Evolutionary conservation across 2,329 filamentous ascomycete species (phyloP).

Genomic region (Didymella pinodella): DNA sequence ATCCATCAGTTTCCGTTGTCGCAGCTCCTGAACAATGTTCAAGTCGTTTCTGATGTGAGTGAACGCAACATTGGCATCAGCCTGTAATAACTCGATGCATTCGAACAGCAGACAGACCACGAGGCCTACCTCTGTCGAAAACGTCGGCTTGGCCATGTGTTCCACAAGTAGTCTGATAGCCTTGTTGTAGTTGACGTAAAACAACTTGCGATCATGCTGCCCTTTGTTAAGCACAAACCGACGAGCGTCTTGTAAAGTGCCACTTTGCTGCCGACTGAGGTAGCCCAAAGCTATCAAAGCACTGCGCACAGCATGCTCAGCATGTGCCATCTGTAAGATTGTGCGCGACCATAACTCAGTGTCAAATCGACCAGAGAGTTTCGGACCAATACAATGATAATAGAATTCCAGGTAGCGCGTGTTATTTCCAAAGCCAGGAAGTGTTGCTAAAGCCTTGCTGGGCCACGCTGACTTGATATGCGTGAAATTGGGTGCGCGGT

Average conservation of each 20-base stretch:
- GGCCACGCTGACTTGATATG: background rate
- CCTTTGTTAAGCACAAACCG: background rate
- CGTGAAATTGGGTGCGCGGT: background rate
- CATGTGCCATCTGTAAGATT: slow-evolving; percentile 51
- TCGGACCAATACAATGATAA: slow-evolving; percentile 47
- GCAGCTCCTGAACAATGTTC: slow-evolving; percentile 39
- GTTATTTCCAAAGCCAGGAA: slow-evolving; percentile 17
- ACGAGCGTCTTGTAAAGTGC: slow-evolving; percentile 14
- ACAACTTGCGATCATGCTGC: slow-evolving; percentile 26
- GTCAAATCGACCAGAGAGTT: slow-evolving; percentile 42
- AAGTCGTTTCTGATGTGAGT: slow-evolving; percentile 55
- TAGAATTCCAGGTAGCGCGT: slow-evolving; percentile 52
- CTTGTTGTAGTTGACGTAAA: slow-evolving; percentile 52
- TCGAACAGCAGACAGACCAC: slow-evolving; percentile 54
- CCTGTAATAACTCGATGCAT: slow-evolving; percentile 53
- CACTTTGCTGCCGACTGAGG: slow-evolving; percentile 31
- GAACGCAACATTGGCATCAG: slow-evolving; percentile 49
- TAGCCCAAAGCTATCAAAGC: slow-evolving; percentile 53
- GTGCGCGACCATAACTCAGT: slow-evolving; percentile 52
- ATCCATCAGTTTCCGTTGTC: background rate
- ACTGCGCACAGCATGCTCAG: slow-evolving; percentile 52
- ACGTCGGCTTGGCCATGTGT: slow-evolving; percentile 33
- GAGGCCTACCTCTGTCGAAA: slow-evolving; percentile 44
- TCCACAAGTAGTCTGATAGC: slow-evolving; percentile 47
- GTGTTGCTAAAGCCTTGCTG: slow-evolving; percentile 9